Evolutionary conservation across 1,284 basidiomycete genomes (phyloP).

Genomic region (Calocybe gambosa): DNA sequence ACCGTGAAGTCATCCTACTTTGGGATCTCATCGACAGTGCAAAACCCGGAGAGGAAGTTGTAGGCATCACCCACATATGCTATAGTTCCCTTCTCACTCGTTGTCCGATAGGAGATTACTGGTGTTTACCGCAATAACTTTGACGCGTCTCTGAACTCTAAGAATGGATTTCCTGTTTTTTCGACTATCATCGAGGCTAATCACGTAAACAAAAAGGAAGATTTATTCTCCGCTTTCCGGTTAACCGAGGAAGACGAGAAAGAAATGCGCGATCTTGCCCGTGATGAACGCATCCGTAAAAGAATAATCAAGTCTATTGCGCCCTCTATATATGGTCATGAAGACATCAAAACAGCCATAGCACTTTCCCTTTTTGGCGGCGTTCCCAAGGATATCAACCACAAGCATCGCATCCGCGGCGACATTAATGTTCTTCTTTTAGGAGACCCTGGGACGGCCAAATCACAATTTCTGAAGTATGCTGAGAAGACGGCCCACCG

Average conservation of each 20-base stretch:
- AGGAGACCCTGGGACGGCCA: slow-evolving; percentile 97
- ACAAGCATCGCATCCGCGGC: slow-evolving; percentile 94
- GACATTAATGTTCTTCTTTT: slow-evolving; percentile 96
- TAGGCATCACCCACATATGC: slow-evolving; percentile 33
- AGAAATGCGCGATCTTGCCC: slow-evolving; percentile 80
- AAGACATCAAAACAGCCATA: slow-evolving; percentile 97
- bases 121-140: slow-evolving; percentile 99
- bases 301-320: slow-evolving; percentile 98
- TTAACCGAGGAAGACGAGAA: slow-evolving; percentile 96
- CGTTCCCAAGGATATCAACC: slow-evolving; percentile 91
- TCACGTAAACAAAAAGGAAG: slow-evolving; percentile 96
- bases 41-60: slow-evolving; percentile 97
- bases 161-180: slow-evolving; percentile 99
- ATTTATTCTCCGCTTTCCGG: slow-evolving; percentile 91
- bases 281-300: slow-evolving; percentile 92
- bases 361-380: slow-evolving; percentile 95
- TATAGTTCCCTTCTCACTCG: slow-evolving; percentile 8
- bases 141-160: slow-evolving; percentile 95
- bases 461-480: slow-evolving; percentile 99
- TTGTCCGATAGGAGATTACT: slow-evolving; percentile 75
- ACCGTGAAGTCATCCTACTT: slow-evolving; percentile 93
- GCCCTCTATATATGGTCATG: slow-evolving; percentile 97
- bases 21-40: slow-evolving; percentile 99
- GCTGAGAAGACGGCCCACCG: slow-evolving; percentile 97
- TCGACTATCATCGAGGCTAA: slow-evolving; percentile 98